Evolutionary conservation across 2,329 filamentous ascomycete species (phyloP).

Genomic region (Akanthomyces uredinophilus): DNA sequence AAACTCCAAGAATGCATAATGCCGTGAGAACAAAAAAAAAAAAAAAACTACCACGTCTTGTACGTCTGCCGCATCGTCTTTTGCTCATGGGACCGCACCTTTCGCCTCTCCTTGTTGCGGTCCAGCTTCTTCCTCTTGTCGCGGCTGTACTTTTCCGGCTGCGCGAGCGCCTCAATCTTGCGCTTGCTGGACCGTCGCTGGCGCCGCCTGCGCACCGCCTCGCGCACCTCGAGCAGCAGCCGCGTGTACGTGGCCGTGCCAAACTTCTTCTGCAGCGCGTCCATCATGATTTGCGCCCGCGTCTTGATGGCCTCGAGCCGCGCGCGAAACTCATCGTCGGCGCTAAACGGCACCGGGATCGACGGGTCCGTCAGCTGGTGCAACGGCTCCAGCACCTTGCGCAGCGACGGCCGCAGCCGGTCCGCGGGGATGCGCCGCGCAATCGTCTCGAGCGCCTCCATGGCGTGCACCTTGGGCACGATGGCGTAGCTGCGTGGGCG

Average conservation of each 20-base stretch:
- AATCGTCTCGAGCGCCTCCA: constrained; percentile 69
- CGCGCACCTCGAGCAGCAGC: constrained; percentile 66
- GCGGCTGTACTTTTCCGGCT: constrained; percentile 71
- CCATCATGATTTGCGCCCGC: constrained; percentile 72
- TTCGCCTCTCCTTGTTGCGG: constrained; percentile 76
- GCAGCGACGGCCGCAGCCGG: constrained; percentile 58
- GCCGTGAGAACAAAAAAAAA: background rate
- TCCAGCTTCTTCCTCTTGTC: constrained; percentile 82
- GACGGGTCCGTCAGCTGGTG: constrained; percentile 79
- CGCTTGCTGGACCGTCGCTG: constrained; percentile 76
- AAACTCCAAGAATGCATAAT: constrained; percentile 10
- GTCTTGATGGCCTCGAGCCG: constrained; percentile 66
- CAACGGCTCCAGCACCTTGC: constrained; percentile 55
- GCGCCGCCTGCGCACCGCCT: constrained; percentile 65
- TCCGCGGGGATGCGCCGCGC: constrained; percentile 54
- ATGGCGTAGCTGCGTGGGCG: constrained; percentile 59
- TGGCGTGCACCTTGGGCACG: constrained; percentile 67
- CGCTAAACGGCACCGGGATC: constrained; percentile 66
- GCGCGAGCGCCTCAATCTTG: constrained; percentile 78
- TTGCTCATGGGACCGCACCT: constrained; percentile 70
- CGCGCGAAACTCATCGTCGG: constrained; percentile 63
- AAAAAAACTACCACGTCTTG: constrained; percentile 38
- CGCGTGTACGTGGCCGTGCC: constrained; percentile 76
- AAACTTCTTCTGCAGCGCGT: constrained; percentile 76
- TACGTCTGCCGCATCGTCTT: constrained; percentile 67